Conservation (phyloP, 192 early-diverging fungal genomes). For the Tieghemiomyces parasiticus region DNA sequence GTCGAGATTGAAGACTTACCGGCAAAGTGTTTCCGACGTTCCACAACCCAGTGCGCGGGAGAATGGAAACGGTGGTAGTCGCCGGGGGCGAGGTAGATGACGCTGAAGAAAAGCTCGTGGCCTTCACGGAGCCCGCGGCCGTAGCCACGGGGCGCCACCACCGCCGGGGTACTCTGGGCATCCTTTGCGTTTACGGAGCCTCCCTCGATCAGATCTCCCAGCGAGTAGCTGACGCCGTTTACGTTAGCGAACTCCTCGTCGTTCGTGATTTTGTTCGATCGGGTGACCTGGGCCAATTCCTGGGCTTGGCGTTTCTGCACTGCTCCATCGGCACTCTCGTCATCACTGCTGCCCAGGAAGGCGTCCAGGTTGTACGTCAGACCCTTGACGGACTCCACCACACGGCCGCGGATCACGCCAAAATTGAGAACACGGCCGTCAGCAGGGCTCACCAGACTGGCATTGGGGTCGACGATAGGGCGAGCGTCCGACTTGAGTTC, state of each 20-base stretch:
- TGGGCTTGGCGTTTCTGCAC: neutral
- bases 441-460: conserved; percentile 61
- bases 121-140: conserved; percentile 35
- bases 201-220: conserved; percentile 64
- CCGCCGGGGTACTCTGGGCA: no score
- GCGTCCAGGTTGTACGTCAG: conserved; percentile 79
- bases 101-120: conserved; percentile 73
- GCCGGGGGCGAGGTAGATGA: conserved; percentile 93
- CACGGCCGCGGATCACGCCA: conserved; percentile 60
- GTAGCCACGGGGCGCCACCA: no score
- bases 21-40: conserved; percentile 78
- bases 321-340: neutral
- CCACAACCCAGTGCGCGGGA: conserved; percentile 86
- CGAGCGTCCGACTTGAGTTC: conserved; percentile 62
- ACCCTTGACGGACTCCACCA: conserved; percentile 92
- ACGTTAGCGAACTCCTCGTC: conserved; percentile 79
- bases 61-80: conserved; percentile 99
- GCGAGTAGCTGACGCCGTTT: conserved; percentile 71
- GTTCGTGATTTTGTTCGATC: conserved; percentile 45
- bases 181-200: no score
- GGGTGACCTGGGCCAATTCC: conserved; percentile 31
- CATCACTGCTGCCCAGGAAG: conserved; percentile 48
- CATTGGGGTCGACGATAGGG: conserved; percentile 44
- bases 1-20: conserved; percentile 24
- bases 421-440: conserved; percentile 87